Evolutionary conservation across 306 rosid genomes (phyloP), one percentile per base, ranked within the genome.

Genomic region (Pyrus bretschneideri): DNA sequence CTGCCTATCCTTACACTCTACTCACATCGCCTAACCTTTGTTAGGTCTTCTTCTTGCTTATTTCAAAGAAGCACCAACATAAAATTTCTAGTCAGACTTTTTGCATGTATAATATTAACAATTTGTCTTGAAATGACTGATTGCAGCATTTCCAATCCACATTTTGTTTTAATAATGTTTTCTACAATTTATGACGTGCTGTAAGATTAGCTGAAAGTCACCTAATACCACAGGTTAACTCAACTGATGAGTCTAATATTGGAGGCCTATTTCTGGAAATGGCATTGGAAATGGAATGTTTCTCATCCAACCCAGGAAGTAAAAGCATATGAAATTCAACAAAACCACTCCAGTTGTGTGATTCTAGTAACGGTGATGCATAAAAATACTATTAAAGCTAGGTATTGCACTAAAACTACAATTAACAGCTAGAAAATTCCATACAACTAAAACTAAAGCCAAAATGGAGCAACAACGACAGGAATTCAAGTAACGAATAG

Each of bases 401-500:
- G 22, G 10, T 3, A 33, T 9, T 64, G 66, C 66, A 14, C 3
- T 17, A 23, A 59, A 58, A 40, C 55, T 35, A 72, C 68, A 72
- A 51, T 4, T 4, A 5, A 2, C 17, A 40, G 38, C 18, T 30
- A 18, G 4, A 51, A 11, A 52, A 4, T 51, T 12, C 63, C 46
- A 19, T 10, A 22, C 15, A 21, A 35, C n/a, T 5, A 71, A 11
- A 71, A 35, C 2, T 21, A 33, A n/a, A 55, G 51, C 45, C 6
- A 5, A 22, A 25, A 40, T 11, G 25, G 17, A 57, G 31, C 17
- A 31, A 55, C 11, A 31, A 58, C 29, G 23, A 76, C 40, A 21
- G 80, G 33, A 66, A 80, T 21, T 49, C 9, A 83, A 82, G 76
- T 29, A 79, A 40, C 10, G 21, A 60, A 77, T 44, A 67, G 71